These are phyloP conservation scores for Diaporthe sp. DNA, from an alignment of 2,329 filamentous ascomycete genomes.

Conservation along the genomic window DNA sequence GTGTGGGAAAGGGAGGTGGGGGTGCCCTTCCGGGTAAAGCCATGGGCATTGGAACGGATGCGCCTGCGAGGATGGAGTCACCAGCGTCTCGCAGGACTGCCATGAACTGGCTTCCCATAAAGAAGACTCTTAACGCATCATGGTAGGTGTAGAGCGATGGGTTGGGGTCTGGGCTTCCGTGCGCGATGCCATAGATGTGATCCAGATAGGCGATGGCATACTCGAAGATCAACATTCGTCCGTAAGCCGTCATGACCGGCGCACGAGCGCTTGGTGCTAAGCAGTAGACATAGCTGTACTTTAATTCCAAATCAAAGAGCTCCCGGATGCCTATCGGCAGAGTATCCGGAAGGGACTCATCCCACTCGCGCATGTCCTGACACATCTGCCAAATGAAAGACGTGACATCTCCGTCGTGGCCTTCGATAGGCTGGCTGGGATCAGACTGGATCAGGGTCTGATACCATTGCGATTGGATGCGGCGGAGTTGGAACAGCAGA, in stretches of 20 bases:
- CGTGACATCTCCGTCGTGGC: constrained; percentile 62
- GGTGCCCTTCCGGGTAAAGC: constrained; percentile 57
- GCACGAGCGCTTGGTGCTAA: constrained; percentile 82
- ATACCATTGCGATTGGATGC: constrained; percentile 89
- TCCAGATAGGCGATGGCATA: constrained; percentile 85
- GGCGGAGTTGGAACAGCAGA: constrained; percentile 84
- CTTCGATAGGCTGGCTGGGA: constrained; percentile 67
- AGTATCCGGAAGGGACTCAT: constrained; percentile 75
- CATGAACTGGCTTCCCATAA: constrained; percentile 73
- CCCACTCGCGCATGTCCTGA: constrained; percentile 83
- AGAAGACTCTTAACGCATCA: constrained; percentile 87
- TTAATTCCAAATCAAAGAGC: constrained; percentile 86
- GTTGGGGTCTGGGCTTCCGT: constrained; percentile 65
- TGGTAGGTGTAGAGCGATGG: constrained; percentile 84
- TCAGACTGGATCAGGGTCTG: constrained; percentile 87
- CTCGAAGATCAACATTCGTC: constrained; percentile 85
- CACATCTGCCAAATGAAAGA: constrained; percentile 82
- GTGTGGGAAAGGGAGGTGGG: constrained; percentile 64
- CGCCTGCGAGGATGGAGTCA: constrained; percentile 64
- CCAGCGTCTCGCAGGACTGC: constrained; percentile 69
- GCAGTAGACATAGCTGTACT: constrained; percentile 92
- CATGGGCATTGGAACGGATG: constrained; percentile 55
- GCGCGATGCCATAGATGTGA: constrained; percentile 73
- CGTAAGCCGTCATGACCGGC: constrained; percentile 79
- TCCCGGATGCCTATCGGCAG: constrained; percentile 74